Evolutionary conservation across 1,139 yeast species (phyloP).

Genomic region (Ogataea hybrid): DNA sequence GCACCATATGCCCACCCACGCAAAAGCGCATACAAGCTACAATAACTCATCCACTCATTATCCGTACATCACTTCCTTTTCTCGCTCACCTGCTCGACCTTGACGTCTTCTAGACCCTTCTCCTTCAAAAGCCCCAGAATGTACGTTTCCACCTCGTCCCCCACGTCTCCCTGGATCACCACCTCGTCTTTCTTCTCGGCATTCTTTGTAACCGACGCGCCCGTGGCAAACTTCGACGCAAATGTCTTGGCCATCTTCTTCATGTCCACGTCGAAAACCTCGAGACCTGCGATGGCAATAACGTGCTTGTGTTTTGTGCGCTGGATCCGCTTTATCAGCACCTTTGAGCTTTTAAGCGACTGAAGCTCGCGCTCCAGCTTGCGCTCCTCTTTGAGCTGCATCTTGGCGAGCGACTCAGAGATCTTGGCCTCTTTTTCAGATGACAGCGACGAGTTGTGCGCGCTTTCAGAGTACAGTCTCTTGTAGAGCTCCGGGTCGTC

Average conservation of each 20-base stretch:
- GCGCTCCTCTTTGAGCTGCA: conserved; percentile 87
- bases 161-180: conserved; percentile 92
- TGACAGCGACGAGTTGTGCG: conserved; percentile 47
- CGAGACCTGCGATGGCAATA: conserved; percentile 83
- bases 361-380: conserved; percentile 83
- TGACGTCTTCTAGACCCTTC: conserved; percentile 78
- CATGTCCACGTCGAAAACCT: conserved; percentile 83
- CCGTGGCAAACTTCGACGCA: conserved; percentile 95
- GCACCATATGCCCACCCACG: no score
- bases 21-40: no score
- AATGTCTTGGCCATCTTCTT: conserved; percentile 90
- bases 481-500: conserved; percentile 56
- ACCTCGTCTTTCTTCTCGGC: conserved; percentile 92
- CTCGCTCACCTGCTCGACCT: conserved; percentile 83
- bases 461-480: conserved; percentile 57
- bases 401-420: conserved; percentile 76
- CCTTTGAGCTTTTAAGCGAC: conserved; percentile 75
- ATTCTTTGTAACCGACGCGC: conserved; percentile 88
- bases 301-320: conserved; percentile 89
- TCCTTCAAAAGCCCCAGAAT: conserved; percentile 71
- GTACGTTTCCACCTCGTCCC: conserved; percentile 84
- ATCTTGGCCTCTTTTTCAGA: conserved; percentile 80
- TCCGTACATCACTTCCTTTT: conserved; percentile 68
- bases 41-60: conserved; percentile 1
- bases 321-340: conserved; percentile 81